Conservation (phyloP, 306 rosid species). For the Quercus robur region DNA sequence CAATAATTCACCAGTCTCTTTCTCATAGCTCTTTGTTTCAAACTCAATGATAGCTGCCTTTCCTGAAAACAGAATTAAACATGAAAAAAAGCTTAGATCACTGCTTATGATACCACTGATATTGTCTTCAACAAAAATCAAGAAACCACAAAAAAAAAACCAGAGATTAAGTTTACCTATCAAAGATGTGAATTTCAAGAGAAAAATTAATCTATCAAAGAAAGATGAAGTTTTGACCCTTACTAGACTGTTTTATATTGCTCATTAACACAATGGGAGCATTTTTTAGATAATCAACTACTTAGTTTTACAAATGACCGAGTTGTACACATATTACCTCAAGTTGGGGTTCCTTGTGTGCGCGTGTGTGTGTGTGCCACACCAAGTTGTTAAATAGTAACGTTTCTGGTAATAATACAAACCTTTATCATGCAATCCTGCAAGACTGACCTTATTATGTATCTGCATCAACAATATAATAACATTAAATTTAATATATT, state of each 20-base stretch:
- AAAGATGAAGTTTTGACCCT: neutral
- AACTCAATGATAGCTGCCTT: conserved; percentile 93
- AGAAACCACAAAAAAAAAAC: too few relatives aligned
- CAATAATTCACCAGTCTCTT: conserved; percentile 69
- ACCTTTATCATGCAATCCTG: conserved; percentile 98
- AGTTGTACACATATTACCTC: too few relatives aligned
- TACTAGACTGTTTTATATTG: neutral
- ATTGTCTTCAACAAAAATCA: too few relatives aligned
- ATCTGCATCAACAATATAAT: conserved; percentile 49
- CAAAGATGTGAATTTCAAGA: neutral
- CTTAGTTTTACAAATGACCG: neutral
- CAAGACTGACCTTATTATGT: conserved; percentile 57
- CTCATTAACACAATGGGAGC: neutral
- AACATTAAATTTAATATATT: conserved; percentile 17
- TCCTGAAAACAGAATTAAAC: conserved; percentile 44
- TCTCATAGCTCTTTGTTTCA: conserved; percentile 85
- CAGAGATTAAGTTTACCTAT: too few relatives aligned
- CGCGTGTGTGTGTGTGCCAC: neutral
- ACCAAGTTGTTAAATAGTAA: conserved; percentile 16
- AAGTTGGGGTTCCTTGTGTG: neutral
- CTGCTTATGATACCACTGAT: neutral
- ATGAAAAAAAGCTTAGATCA: neutral
- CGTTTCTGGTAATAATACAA: conserved; percentile 19
- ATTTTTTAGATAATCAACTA: neutral
- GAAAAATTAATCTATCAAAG: neutral